Evolutionary conservation across 768 basidiomycete species (phyloP), one percentile per base, ranked within the genome.

Genomic region (Mycena alexandri): DNA sequence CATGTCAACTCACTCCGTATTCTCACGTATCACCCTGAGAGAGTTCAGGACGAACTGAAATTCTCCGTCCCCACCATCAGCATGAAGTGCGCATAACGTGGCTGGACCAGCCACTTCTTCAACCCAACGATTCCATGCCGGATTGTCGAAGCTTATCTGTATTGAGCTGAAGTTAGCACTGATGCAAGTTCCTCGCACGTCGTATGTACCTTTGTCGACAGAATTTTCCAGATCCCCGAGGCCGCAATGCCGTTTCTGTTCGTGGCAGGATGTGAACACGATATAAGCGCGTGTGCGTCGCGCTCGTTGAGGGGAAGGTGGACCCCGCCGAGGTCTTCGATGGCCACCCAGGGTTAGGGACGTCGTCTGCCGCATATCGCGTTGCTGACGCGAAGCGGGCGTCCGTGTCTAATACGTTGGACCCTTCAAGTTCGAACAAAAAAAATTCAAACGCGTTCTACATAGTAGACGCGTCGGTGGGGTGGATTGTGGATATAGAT

Each of bases 51-150:
- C 29, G 21, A 36, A 69, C 6, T 63, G 43, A 11, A n/a, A 22
- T 5, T 43, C 25, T 19, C 14, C 25, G 6, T 29, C 19, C 19
- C 22, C 25, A 22, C 19, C 3, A 9, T 51, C 19, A 29, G 21
- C 53, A 19, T 62, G 38, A 13, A 64, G 62, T 7, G 44, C 61
- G 2, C 29, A 42, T 21, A 69, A 2, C 8, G 63, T 54, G 14
- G 61, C 33, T 16, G 67, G 44, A 10, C 67, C 67, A 22, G 57
- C 67, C 17, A 54, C 67, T 21, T 57, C 41, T 13, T 21, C 53
- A 8, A 69, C 12, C 68, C 68, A 69, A 13, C 38, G 9, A 7
- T 56, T 21, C 63, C 63, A 69, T 5, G 46, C 58, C 1, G 63
- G 63, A 36, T 65, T 69, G 3, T 22, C 14, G 17, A 56, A 38